phyloP scores from a whole-genome alignment of 345 rosid species.

The Durio zibethinus region DNA sequence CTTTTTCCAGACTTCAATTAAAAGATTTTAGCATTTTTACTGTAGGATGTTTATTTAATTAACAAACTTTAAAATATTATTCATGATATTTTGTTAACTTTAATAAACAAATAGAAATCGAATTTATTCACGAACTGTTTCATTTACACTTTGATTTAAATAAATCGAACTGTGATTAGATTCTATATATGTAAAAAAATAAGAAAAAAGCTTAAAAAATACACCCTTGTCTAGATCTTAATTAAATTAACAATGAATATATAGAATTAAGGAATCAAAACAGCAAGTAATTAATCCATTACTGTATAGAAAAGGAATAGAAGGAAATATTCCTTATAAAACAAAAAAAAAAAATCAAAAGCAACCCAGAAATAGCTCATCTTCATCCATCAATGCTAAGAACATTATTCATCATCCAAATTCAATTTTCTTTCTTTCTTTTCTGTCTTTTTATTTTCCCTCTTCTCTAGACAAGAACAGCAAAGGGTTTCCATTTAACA shows the following conservation, averaged over 20 bases:
- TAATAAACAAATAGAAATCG: too few species aligned
- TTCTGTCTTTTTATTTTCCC: background rate
- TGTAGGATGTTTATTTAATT: too few species aligned
- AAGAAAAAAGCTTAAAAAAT: background rate
- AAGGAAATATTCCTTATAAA: background rate
- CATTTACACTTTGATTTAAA: too few species aligned
- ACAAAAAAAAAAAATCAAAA: background rate
- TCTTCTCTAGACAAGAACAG: background rate
- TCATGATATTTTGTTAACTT: too few species aligned
- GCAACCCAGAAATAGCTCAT: background rate
- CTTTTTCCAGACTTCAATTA: background rate
- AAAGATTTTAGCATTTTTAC: background rate
- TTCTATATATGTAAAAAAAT: too few species aligned
- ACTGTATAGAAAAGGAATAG: background rate
- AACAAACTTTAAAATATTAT: too few species aligned
- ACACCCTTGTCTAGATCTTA: background rate
- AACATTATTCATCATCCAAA: background rate
- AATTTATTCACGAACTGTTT: too few species aligned
- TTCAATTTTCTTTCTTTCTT: background rate
- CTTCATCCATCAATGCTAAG: background rate
- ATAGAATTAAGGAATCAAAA: background rate
- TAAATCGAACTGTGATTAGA: too few species aligned
- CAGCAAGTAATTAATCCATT: background rate
- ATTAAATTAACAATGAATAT: background rate
- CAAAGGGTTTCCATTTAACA: background rate